Percentiles rank a stretch among this genome's conserved stretches.
Evolutionary conservation across 768 basidiomycete genomes (phyloP).

Genomic region (Strobilomyces dryophilus): DNA sequence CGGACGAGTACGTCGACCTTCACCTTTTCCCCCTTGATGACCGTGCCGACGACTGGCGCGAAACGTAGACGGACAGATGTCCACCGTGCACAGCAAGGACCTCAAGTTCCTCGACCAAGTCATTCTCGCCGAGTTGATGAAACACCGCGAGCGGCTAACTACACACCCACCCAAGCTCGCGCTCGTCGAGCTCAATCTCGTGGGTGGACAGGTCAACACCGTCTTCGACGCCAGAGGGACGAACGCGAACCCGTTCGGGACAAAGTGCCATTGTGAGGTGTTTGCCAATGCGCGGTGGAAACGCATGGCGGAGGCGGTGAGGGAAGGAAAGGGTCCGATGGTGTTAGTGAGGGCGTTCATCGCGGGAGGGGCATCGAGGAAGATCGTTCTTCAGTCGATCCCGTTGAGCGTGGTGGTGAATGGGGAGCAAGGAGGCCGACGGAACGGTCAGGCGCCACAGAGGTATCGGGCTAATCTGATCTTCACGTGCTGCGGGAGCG

Average conservation of each 20-base stretch:
- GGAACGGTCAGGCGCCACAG: slow-evolving; percentile 1
- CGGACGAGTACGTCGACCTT: slow-evolving; percentile 13
- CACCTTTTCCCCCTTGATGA: not conserved
- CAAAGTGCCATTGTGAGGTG: slow-evolving; percentile 23
- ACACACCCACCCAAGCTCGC: slow-evolving; percentile 15
- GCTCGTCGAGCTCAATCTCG: slow-evolving; percentile 25
- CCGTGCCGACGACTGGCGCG: not conserved
- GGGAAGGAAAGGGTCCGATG: slow-evolving; percentile 9
- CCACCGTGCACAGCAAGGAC: slow-evolving; percentile 21
- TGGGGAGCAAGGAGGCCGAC: not conserved
- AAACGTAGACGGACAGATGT: slow-evolving; percentile 21
- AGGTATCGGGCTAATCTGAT: slow-evolving; percentile 21
- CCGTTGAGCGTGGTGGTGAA: slow-evolving; percentile 17
- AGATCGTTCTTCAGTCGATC: slow-evolving; percentile 25
- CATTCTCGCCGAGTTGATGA: slow-evolving; percentile 24
- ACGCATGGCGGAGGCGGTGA: slow-evolving; percentile 15
- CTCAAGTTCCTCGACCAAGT: slow-evolving; percentile 25
- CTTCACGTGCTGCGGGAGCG: slow-evolving; percentile 21
- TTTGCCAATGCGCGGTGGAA: slow-evolving; percentile 24
- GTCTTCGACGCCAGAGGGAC: slow-evolving; percentile 21
- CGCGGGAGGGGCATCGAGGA: slow-evolving; percentile 25
- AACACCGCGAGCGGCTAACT: slow-evolving; percentile 12
- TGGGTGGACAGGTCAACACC: slow-evolving; percentile 5
- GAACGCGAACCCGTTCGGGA: slow-evolving; percentile 22
- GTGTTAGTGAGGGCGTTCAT: slow-evolving; percentile 27